Conservation (phyloP, 2,329 filamentous ascomycete species). For the Cytospora piceicola region DNA sequence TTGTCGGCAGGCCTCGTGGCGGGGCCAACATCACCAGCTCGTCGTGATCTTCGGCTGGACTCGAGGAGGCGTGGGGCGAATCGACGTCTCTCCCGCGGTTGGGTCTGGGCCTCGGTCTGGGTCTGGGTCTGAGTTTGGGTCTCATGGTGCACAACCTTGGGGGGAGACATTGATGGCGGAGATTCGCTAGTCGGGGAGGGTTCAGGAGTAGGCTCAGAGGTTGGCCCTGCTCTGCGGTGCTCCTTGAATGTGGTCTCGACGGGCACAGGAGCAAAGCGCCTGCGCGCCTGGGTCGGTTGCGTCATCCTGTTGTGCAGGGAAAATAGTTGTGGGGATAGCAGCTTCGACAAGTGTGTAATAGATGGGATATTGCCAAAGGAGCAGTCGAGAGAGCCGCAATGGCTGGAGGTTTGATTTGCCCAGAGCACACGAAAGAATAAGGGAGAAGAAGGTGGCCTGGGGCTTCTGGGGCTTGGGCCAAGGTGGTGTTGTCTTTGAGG, state of each 20-base stretch:
- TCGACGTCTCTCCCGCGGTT: conserved; percentile 45
- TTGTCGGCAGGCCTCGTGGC: conserved; percentile 68
- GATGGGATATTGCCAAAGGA: neutral
- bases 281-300: conserved; percentile 47
- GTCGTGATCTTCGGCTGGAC: conserved; percentile 73
- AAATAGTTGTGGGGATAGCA: neutral
- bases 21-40: conserved; percentile 65
- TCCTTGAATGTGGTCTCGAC: conserved; percentile 73
- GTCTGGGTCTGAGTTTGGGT: conserved; percentile 15
- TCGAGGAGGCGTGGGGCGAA: conserved; percentile 84
- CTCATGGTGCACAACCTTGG: conserved; percentile 24
- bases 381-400: neutral
- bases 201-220: conserved; percentile 59
- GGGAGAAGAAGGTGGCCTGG: neutral
- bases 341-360: neutral
- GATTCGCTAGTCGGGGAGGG: conserved; percentile 56
- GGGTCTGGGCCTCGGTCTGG: conserved; percentile 22
- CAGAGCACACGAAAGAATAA: neutral
- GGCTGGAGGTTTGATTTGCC: conserved; percentile 3
- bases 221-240: conserved; percentile 50
- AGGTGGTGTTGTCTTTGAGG: conserved; percentile 9
- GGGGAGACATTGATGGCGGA: conserved; percentile 39
- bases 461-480: neutral
- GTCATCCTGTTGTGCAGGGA: conserved; percentile 40
- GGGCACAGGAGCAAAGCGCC: conserved; percentile 69